Conservation (phyloP, 352 stramenopile genomes). For the Pythium biforme region DNA sequence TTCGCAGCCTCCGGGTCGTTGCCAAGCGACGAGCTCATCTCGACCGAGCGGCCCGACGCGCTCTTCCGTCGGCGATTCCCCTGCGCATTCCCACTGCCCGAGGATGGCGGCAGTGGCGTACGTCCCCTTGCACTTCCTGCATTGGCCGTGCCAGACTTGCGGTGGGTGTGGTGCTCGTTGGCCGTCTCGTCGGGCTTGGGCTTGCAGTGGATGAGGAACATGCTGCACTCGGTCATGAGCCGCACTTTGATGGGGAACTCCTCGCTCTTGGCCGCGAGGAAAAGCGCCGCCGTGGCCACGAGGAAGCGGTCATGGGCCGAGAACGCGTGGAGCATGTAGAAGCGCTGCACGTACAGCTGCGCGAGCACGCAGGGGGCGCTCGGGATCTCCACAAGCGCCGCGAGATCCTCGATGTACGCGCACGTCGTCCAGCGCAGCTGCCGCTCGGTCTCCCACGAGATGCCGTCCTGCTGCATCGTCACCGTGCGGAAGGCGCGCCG, state of each 20-base stretch:
- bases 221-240: constrained; percentile 68
- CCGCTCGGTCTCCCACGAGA: constrained; percentile 56
- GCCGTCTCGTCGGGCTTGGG: constrained; percentile 8
- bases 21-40: constrained; percentile 48
- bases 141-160: background rate
- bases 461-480: constrained; percentile 40
- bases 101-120: background rate
- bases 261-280: constrained; percentile 71
- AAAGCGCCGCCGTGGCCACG: constrained; percentile 71
- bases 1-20: constrained; percentile 60
- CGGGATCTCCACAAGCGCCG: constrained; percentile 58
- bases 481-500: constrained; percentile 38
- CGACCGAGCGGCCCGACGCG: constrained; percentile 38
- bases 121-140: background rate
- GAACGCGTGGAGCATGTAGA: constrained; percentile 82
- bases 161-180: constrained; percentile 33
- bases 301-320: constrained; percentile 77
- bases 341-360: constrained; percentile 71
- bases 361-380: constrained; percentile 49
- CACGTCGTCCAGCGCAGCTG: constrained; percentile 68
- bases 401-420: constrained; percentile 67
- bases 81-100: constrained; percentile 7
- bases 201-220: constrained; percentile 48
- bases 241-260: constrained; percentile 81
- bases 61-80: constrained; percentile 25